Evolutionary conservation across 179 eudicot genomes (phyloP).

Genomic region (Vitellaria paradoxa): DNA sequence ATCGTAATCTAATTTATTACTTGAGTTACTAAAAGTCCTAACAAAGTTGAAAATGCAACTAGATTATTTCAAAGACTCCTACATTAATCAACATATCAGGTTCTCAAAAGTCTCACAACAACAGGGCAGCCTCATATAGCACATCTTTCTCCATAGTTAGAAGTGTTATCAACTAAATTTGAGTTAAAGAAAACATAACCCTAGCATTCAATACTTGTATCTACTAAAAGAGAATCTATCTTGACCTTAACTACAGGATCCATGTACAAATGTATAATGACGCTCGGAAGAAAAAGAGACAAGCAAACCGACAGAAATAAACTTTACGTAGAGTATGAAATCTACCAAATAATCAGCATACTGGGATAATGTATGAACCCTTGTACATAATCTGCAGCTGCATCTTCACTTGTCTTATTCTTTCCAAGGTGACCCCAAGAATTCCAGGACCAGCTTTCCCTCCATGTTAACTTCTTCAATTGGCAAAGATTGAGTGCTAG

Average conservation of each 20-base stretch:
- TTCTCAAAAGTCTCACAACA: not conserved
- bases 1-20: not conserved
- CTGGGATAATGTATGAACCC: constrained; percentile 96
- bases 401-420: constrained; percentile 96
- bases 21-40: not conserved
- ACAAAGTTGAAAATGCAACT: not conserved
- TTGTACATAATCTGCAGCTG: constrained; percentile 95
- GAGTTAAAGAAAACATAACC: not conserved
- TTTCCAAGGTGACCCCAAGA: constrained; percentile 98
- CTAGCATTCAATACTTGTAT: not conserved
- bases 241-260: not conserved
- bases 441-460: constrained; percentile 99
- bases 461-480: constrained; percentile 78
- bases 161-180: not conserved
- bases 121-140: not conserved
- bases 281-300: not conserved
- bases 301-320: not conserved
- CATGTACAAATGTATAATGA: not conserved
- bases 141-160: not conserved
- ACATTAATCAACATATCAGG: not conserved
- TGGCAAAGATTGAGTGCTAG: constrained; percentile 59
- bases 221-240: not conserved
- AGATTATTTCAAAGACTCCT: not conserved
- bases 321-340: not conserved
- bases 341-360: constrained; percentile 99